Evolutionary conservation across 495 filamentous ascomycete species (phyloP), one percentile per base, ranked within the genome.

Genomic region (Penicillium paradoxum): DNA sequence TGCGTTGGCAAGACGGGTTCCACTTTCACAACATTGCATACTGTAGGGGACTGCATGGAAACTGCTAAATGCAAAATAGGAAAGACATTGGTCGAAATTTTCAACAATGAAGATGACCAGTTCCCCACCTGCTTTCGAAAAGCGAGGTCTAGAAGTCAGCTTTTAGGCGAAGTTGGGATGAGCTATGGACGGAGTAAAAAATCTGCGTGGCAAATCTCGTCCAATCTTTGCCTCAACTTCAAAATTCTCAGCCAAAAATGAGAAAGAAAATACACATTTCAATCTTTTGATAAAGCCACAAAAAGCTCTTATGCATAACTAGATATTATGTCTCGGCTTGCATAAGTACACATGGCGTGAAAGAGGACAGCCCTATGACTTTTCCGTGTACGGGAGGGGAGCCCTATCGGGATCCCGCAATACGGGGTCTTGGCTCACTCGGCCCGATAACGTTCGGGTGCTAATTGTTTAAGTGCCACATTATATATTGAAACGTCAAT

Each of bases 401-500:
- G 38, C 49, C 49, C 48, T 50, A 50, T 13, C 49, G 49, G 49
- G 39, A 51, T 51, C 27, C 49, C 49, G 49, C 32, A 13, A 13
- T 7, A 37, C 6, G 4, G 34, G 34, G 34, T 1, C 34, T 17
- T 19, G 29, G 34, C 37, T 17, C 38, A 27, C 19, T 51, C 49
- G 49, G 49, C 25, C 49, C 49, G 49, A 51, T 34, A 43, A 34
- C 17, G 19, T 21, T 46, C 17, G 27, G 11, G 13, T 17, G 6
- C 21, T 14, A 17, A 4, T 27, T 27, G 10, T 11, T 18, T 17
- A 3, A 27, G 24, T 27, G 24, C 24, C 24, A 7, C 24, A 27
- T 3, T 27, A 27, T 27, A n/a, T n/a, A n/a, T n/a, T n/a, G n/a
- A n/a, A n/a, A n/a, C n/a, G n/a, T n/a, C n/a, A n/a, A n/a, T n/a